Conservation (phyloP, 1,139 yeast genomes). For the Lizanozyma gosingica region DNA sequence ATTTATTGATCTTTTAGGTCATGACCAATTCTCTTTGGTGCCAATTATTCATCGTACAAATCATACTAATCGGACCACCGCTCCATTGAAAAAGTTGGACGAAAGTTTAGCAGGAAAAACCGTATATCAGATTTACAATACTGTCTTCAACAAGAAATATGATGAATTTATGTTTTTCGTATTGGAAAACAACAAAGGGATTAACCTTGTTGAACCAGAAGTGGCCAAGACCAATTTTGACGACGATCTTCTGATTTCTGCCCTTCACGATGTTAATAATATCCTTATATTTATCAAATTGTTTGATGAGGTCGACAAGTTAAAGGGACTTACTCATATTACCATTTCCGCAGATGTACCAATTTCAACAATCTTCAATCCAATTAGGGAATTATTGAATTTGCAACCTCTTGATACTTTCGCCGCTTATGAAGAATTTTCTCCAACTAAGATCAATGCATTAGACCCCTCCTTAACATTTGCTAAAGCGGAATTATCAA, state of each 20-base stretch:
- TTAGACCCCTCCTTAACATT: constrained; percentile 39
- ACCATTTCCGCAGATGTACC: constrained; percentile 42
- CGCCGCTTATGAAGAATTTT: constrained; percentile 61
- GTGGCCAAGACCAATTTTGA: background rate
- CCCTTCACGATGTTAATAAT: constrained; percentile 23
- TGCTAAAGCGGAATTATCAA: constrained; percentile 56
- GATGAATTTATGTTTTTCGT: constrained; percentile 38
- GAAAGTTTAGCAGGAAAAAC: constrained; percentile 6
- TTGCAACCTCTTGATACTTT: constrained; percentile 33
- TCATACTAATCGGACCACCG: constrained; percentile 60
- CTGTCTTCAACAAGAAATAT: constrained; percentile 24
- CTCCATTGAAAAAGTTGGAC: constrained; percentile 17
- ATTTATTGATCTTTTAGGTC: background rate
- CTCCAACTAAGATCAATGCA: constrained; percentile 50
- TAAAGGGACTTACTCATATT: constrained; percentile 59
- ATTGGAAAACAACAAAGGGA: constrained; percentile 30
- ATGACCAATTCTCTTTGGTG: constrained; percentile 7
- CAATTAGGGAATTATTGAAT: constrained; percentile 36
- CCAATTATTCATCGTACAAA: constrained; percentile 53
- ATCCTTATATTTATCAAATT: constrained; percentile 57
- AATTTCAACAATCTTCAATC: constrained; percentile 35
- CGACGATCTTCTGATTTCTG: constrained; percentile 1
- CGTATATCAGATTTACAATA: background rate
- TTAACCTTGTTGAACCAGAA: constrained; percentile 14
- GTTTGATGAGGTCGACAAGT: constrained; percentile 51